A percentile compares a stretch with the other conserved stretches of the same genome.
These are phyloP conservation scores for Gossypium lobatum DNA, from an alignment of 441 rosid genomes.

Conservation along the genomic window DNA sequence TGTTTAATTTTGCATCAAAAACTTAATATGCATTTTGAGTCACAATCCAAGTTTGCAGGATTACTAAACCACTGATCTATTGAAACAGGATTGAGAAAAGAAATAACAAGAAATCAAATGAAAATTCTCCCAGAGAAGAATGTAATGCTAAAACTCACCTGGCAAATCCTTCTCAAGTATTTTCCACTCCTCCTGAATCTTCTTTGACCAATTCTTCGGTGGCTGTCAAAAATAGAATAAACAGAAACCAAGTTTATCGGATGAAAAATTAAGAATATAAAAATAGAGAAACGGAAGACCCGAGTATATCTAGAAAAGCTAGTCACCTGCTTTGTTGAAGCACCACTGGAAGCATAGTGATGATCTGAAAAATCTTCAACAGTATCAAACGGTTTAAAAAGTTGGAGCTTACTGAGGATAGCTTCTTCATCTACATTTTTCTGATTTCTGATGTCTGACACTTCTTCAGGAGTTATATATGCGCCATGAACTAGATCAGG, in stretches of 20 bases:
- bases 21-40: not conserved
- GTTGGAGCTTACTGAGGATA: constrained; percentile 39
- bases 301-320: constrained; percentile 12
- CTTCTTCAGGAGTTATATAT: constrained; percentile 27
- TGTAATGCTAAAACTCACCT: constrained; percentile 32
- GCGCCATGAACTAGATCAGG: constrained; percentile 19
- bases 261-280: not conserved
- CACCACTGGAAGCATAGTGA: constrained; percentile 33
- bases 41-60: constrained; percentile 3
- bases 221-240: constrained; percentile 32
- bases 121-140: constrained; percentile 2
- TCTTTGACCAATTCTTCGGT: constrained; percentile 58
- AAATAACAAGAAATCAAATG: not conserved
- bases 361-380: constrained; percentile 75
- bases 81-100: not conserved
- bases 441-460: constrained; percentile 23
- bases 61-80: not conserved
- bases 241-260: not conserved
- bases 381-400: constrained; percentile 66
- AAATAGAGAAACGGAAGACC: not conserved
- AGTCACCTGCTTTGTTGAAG: constrained; percentile 48
- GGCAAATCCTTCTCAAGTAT: constrained; percentile 85
- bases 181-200: constrained; percentile 87
- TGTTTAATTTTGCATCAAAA: not conserved
- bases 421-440: constrained; percentile 34